Conservation (phyloP, 345 rosid genomes). For the Salix dunnii region DNA sequence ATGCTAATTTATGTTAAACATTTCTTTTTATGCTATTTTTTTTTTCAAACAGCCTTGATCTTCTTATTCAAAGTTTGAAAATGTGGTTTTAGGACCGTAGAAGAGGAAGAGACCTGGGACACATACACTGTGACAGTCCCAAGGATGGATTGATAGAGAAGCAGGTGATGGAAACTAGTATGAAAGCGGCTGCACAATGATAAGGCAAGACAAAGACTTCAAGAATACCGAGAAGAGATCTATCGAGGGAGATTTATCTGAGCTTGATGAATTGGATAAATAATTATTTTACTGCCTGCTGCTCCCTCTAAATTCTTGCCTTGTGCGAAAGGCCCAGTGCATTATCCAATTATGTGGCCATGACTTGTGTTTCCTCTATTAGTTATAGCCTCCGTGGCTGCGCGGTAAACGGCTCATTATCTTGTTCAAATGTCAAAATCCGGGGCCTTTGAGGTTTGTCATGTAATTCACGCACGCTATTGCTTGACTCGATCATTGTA, state of each 20-base stretch:
- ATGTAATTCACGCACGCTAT: conserved; percentile 3
- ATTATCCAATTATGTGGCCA: not conserved
- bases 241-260: not conserved
- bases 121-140: not conserved
- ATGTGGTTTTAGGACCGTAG: conserved; percentile 37
- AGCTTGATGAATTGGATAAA: conserved; percentile 12
- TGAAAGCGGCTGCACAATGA: conserved; percentile 3
- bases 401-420: not conserved
- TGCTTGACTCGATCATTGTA: not conserved
- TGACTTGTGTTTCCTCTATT: not conserved
- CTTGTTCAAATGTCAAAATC: conserved; percentile 10
- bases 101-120: conserved; percentile 37
- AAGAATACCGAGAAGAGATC: conserved; percentile 21
- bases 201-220: conserved; percentile 22
- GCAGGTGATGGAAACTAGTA: conserved; percentile 15
- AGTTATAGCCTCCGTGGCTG: not conserved
- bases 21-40: too few relatives aligned
- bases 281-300: conserved; percentile 10
- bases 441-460: not conserved
- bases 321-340: not conserved
- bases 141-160: conserved; percentile 18
- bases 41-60: not conserved
- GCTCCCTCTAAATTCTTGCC: conserved; percentile 9
- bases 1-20: not conserved
- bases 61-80: not conserved